Percentiles rank a stretch among this genome's conserved stretches.
These are phyloP conservation scores for Metschnikowia henanensis DNA, from an alignment of 805 yeast genomes.

Conservation along the genomic window DNA sequence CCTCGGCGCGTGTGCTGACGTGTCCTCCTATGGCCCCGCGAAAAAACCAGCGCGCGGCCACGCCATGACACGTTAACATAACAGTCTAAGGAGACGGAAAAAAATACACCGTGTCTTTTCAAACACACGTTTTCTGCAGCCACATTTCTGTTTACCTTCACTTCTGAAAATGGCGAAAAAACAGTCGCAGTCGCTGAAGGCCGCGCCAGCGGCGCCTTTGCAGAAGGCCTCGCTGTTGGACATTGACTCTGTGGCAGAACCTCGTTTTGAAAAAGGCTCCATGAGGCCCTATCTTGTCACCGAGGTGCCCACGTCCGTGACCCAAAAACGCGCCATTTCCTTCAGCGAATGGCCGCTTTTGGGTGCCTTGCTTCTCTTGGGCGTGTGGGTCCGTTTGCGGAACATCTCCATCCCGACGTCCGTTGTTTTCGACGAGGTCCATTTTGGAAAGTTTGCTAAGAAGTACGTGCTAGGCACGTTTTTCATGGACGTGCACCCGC, in stretches of 20 bases:
- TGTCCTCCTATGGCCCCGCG: not conserved
- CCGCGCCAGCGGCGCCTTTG: conserved; percentile 4
- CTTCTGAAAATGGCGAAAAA: conserved; percentile 19
- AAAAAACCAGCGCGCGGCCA: too few relatives aligned
- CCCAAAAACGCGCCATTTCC: conserved; percentile 22
- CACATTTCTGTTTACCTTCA: not conserved
- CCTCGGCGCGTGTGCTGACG: not conserved
- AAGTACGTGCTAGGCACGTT: conserved; percentile 66
- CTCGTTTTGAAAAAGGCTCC: conserved; percentile 45
- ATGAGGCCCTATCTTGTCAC: conserved; percentile 55
- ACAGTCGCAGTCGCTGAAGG: conserved; percentile 12
- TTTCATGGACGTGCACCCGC: conserved; percentile 81
- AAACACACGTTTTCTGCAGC: not conserved
- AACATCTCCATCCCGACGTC: conserved; percentile 68
- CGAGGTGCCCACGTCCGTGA: conserved; percentile 42
- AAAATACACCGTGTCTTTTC: not conserved
- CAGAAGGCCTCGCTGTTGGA: conserved; percentile 17
- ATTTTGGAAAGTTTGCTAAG: conserved; percentile 95
- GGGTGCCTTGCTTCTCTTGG: conserved; percentile 45
- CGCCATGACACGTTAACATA: not conserved
- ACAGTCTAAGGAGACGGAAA: not conserved
- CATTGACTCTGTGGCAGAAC: conserved; percentile 44
- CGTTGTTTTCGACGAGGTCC: conserved; percentile 91
- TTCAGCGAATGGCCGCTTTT: conserved; percentile 26
- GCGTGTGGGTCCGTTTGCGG: conserved; percentile 60